These are phyloP conservation scores for Globisporangium cylindrosporum DNA, from an alignment of 352 stramenopile genomes.

Conservation along the genomic window DNA sequence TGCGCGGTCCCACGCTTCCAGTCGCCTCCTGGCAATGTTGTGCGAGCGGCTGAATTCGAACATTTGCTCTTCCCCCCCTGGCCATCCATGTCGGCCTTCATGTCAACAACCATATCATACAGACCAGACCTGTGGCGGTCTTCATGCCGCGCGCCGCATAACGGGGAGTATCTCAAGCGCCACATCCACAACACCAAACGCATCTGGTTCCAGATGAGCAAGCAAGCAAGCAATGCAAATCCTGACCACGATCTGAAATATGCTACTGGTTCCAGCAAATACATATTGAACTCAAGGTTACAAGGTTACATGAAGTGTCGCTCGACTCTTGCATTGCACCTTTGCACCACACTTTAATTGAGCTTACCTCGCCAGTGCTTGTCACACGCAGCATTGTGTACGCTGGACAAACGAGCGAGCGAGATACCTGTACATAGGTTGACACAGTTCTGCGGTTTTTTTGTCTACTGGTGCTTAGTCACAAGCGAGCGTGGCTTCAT, in stretches of 20 bases:
- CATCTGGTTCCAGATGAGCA: slow-evolving; percentile 7
- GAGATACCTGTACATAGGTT: not conserved
- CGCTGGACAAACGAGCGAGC: too few species aligned
- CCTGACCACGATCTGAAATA: not conserved
- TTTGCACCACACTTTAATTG: not conserved
- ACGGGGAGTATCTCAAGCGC: not conserved
- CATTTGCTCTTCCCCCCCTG: not conserved
- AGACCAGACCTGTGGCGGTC: not conserved
- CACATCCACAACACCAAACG: not conserved
- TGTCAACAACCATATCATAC: not conserved
- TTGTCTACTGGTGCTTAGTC: not conserved
- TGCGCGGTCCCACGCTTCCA: not conserved
- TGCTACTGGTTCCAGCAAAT: not conserved
- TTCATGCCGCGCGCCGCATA: not conserved
- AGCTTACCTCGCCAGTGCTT: not conserved
- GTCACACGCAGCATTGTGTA: not conserved
- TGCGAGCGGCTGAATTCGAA: not conserved
- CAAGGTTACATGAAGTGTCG: not conserved
- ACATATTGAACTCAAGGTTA: not conserved
- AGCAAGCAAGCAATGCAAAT: slow-evolving; percentile 4
- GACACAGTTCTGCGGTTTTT: not conserved
- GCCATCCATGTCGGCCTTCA: not conserved
- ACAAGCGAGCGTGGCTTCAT: not conserved
- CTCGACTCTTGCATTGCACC: not conserved
- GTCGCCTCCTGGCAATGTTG: not conserved